Evolutionary conservation across 129 eudicot species (phyloP), one percentile per base, ranked within the genome.

Genomic region (Centrapalus pauciflorus): DNA sequence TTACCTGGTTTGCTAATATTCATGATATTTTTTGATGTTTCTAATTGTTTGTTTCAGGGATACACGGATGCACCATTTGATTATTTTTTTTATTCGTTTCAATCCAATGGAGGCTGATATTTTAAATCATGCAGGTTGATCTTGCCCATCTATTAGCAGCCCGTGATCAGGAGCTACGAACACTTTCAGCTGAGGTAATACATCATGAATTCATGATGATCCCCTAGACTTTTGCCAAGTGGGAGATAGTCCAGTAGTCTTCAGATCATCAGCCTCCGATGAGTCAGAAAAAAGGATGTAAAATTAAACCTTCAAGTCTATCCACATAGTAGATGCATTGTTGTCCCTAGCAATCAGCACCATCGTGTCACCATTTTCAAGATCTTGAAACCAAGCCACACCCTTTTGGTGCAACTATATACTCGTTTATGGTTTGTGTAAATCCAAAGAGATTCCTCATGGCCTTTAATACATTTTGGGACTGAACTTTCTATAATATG

Each of bases 111-210:
- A n/a, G n/a, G n/a, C n/a, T n/a, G n/a, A n/a, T n/a, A n/a, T n/a
- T n/a, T n/a, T n/a, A n/a, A n/a, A n/a, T n/a, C 56, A 28, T 77
- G 72, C 76, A 94, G 99, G 99, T 84, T 20, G 99, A 94, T 83
- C 97, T 94, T 24, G 97, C 99, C 40, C 99, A 94, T 82, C 78
- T 94, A 19, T 82, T 94, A 81, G 95, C 99, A 67, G 75, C 90
- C 77, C 96, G 99, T 66, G 99, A 94, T 76, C 99, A 94, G 72
- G 99, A 94, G 80, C 49, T 94, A 46, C 86, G 99, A 28, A 94
- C 99, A 46, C 86, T 94, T 79, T 84, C 99, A 54, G 99, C 99
- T 68, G 99, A 94, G 99, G 99, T 94, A 89, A 76, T 28, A 51
- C 37, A 57, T 9, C 8, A 61, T 12, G 33, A 37, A 37, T 10